phyloP scores from a whole-genome alignment of 495 filamentous ascomycete species.

The Chaetomium fimeti region DNA sequence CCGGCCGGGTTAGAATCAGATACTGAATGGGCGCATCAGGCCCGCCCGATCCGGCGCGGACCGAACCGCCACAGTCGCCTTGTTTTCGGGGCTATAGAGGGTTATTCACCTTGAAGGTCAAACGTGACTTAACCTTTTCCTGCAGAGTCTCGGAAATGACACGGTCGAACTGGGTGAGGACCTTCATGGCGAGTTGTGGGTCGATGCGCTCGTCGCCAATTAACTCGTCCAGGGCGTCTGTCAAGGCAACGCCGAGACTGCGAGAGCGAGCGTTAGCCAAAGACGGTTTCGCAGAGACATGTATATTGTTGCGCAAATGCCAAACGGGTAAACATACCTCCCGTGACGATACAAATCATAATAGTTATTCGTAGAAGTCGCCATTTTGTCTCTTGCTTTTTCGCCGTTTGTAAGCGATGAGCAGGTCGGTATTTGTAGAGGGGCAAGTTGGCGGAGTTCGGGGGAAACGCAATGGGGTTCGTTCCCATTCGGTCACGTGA shows the following conservation, averaged over 20 bases:
- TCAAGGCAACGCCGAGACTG: constrained; percentile 88
- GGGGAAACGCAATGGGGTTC: background rate
- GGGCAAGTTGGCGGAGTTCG: background rate
- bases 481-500: constrained; percentile 19
- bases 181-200: constrained; percentile 97
- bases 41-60: too few species aligned
- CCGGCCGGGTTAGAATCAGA: background rate
- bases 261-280: constrained; percentile 23
- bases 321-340: constrained; percentile 60
- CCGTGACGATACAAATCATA: constrained; percentile 97
- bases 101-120: constrained; percentile 87
- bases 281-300: background rate
- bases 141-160: constrained; percentile 82
- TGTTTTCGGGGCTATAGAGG: background rate
- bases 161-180: constrained; percentile 88
- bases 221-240: constrained; percentile 93
- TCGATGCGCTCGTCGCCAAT: constrained; percentile 92
- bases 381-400: constrained; percentile 32
- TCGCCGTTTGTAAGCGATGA: constrained; percentile 16
- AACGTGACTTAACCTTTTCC: constrained; percentile 83
- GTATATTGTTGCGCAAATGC: background rate
- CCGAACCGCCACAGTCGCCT: background rate
- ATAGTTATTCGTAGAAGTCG: constrained; percentile 52
- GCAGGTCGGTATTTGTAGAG: constrained; percentile 11
- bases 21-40: background rate